Base-by-base conservation (phyloP, 176 grass and related monocot species). In the Metroxylon sagu region DNA sequence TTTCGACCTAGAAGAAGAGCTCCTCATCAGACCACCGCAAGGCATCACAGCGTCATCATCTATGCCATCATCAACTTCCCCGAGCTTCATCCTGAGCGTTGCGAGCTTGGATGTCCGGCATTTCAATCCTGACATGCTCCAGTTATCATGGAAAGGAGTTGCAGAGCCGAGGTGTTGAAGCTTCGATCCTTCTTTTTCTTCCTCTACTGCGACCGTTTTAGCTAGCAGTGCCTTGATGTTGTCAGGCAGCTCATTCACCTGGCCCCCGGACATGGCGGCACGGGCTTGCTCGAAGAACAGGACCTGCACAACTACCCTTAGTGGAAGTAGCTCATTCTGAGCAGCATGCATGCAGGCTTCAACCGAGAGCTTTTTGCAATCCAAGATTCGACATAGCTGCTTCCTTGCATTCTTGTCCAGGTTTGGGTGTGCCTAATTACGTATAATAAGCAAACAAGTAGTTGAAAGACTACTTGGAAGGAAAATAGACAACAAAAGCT, bases 261-360 rank as follows among this genome's bases (percentile, higher is more conserved):
- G 64, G 28, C 6, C 69, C 28, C 83, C 74, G 1, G 80, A 17
- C 71, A 77, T 78, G 67, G 76, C 84, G 0, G 94, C 68, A 21
- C 94, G 94, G 26, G 84, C 88, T 52, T 86, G 87, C 73, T 98
- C 94, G 62, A 89, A 98, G 88, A 98, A 98, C 28, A 98, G 82
- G 62, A 98, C 94, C 70, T 98, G 94, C 72, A 98, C 82, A 0
- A 98, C 85, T 23, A 98, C 80, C 35, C 94, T 70, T 7, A 98
- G 79, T 2, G 94, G 94, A 35, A 98, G 85, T 2, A 85, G 64
- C 74, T 93, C 88, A 52, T 98, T 98, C 80, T 89, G 88, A n/a
- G 85, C 85, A 16, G 94, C 94, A 66, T 98, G 85, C 71, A 84
- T 53, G 74, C 88, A 89, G 54, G 85, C 82, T 67, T 92, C 86